Evolutionary conservation across 2,329 filamentous ascomycete genomes (phyloP).

Genomic region (Botryotinia narcissicola): DNA sequence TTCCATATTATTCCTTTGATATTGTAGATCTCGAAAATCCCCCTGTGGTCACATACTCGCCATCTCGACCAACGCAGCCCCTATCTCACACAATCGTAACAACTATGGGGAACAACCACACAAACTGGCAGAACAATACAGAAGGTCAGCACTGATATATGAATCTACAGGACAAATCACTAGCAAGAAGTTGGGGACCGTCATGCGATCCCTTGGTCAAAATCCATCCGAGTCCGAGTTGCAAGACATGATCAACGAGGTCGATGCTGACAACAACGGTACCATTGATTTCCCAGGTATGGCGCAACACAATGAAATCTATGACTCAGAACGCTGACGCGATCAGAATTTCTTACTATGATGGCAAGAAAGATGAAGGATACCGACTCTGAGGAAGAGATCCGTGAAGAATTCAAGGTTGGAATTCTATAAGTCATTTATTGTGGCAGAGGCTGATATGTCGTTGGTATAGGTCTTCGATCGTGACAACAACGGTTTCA

Average conservation of each 20-base stretch:
- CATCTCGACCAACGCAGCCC: neutral
- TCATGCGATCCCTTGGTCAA: constrained; percentile 87
- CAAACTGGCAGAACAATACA: neutral
- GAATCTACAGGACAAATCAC: constrained; percentile 73
- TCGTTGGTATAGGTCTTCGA: constrained; percentile 62
- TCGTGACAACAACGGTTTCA: constrained; percentile 89
- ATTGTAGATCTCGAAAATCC: neutral
- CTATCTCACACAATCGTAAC: neutral
- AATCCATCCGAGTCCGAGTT: constrained; percentile 88
- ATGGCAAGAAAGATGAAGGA: constrained; percentile 96
- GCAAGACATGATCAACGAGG: constrained; percentile 93
- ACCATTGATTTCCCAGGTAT: constrained; percentile 88
- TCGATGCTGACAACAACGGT: constrained; percentile 88
- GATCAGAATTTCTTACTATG: constrained; percentile 84
- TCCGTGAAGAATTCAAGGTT: constrained; percentile 85
- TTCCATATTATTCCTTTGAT: neutral
- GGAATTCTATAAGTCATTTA: constrained; percentile 19
- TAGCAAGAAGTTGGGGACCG: constrained; percentile 84
- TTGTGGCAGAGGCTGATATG: constrained; percentile 13
- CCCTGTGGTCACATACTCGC: neutral
- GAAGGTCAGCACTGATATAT: constrained; percentile 1
- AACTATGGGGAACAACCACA: neutral
- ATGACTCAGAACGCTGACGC: constrained; percentile 33
- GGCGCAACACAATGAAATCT: constrained; percentile 32
- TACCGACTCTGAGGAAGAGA: constrained; percentile 87